Base-by-base conservation (phyloP, 2,329 filamentous ascomycete species). In the Dissoconium aciculare region DNA sequence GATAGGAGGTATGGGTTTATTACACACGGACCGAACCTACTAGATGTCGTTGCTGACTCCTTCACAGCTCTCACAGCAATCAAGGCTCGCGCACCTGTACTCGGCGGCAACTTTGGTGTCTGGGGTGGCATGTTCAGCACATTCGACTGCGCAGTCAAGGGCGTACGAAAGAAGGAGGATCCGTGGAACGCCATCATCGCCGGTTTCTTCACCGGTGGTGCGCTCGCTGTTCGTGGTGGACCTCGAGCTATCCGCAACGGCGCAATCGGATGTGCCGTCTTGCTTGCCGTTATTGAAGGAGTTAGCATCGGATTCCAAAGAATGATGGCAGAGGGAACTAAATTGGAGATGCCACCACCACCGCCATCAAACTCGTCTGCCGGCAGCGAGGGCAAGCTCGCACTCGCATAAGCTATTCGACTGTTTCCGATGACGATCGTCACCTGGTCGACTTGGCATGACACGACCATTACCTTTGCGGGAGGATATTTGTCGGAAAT, bases 161-260 rank as follows among this genome's bases (percentile, higher is more conserved):
- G 87, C 35, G 64, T 66, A 44, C 51, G 57, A 21, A 82, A 89
- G 68, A 95, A 94, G 75, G 89, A 98, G 59, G 89, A 95, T 56
- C 84, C 89, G 10, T 95, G 84, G 65, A 95, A 95, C 62, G 84
- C 85, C 50, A 95, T 98, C 56, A 91, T 87, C 47, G 89, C 87
- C 25, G 89, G 89, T 32, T 94, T 94, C 68, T 87, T 94, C 59
- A 95, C 89, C 4, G 85, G 84, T 50, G 89, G 89, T 45, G 74
- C 87, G 16, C 69, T 98, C 17, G 89, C 89, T 30, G 76, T 95
- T 40, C 74, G 89, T 61, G 89, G 89, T 49, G 89, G 89, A 36
- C 78, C 78, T 57, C 85, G 82, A 64, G 83, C 87, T 13, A 84
- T 89, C 41, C 71, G 89, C 49, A 95, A 95, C 60, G 85, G 83